Conservation (phyloP, 2,329 filamentous ascomycete genomes). For the Chaetomiaceae sp. region DNA sequence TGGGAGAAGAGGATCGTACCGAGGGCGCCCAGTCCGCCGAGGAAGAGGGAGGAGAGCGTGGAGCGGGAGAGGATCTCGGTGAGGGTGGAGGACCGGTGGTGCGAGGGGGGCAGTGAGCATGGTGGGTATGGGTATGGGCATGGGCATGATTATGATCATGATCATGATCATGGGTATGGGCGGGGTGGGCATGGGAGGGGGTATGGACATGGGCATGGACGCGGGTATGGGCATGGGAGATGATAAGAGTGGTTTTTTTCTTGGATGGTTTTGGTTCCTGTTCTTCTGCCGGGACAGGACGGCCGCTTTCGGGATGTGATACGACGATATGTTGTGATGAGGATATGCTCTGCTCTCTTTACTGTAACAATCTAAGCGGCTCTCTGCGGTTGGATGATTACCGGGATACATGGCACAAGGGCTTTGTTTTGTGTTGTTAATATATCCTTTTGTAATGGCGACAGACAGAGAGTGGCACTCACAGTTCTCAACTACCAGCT, state of each 20-base stretch:
- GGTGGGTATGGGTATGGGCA: background rate
- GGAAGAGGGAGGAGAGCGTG: slow-evolving; percentile 6
- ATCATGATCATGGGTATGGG: background rate
- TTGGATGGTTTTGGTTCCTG: background rate
- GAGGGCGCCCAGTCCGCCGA: slow-evolving; percentile 31
- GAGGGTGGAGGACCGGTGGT: slow-evolving; percentile 12
- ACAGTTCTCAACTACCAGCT: no score
- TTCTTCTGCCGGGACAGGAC: background rate
- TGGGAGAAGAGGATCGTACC: slow-evolving; percentile 29
- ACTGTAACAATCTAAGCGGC: no score
- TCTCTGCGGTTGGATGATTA: no score
- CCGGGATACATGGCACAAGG: no score
- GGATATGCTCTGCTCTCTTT: background rate
- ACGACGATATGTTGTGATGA: background rate
- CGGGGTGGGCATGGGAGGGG: background rate
- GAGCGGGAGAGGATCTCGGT: slow-evolving; percentile 18
- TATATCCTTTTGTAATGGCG: no score
- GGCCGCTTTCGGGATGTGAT: background rate
- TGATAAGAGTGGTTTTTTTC: background rate
- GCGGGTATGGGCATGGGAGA: background rate
- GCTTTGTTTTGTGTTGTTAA: no score
- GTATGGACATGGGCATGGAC: background rate
- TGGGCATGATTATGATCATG: background rate
- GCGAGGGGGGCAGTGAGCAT: background rate
- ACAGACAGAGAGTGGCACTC: no score